Evolutionary conservation across 768 basidiomycete genomes (phyloP).

Genomic region (Lentinula boryana): DNA sequence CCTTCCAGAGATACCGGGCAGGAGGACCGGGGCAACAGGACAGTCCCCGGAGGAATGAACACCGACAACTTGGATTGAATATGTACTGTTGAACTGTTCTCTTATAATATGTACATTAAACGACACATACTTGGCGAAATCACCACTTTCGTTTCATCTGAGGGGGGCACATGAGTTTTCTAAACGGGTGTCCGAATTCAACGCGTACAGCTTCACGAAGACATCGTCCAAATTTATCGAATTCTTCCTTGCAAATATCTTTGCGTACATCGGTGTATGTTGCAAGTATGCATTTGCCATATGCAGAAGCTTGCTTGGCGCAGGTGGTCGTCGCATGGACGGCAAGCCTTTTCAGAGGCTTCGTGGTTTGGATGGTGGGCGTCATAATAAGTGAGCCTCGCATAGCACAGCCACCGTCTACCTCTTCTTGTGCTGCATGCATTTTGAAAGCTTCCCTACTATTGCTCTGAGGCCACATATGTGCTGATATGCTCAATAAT

Average conservation of each 20-base stretch:
- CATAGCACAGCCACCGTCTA: neutral
- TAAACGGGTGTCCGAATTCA: neutral
- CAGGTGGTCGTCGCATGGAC: slow-evolving; percentile 69
- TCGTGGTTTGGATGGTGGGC: slow-evolving; percentile 18
- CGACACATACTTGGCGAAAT: neutral
- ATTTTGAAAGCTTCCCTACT: no score
- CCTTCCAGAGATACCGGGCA: slow-evolving; percentile 15
- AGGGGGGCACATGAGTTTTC: neutral
- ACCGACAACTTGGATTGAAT: slow-evolving; percentile 14
- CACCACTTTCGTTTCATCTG: slow-evolving; percentile 44
- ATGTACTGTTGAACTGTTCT: slow-evolving; percentile 12
- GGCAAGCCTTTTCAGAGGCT: slow-evolving; percentile 62
- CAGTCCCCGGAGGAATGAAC: slow-evolving; percentile 32
- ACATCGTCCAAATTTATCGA: slow-evolving; percentile 77
- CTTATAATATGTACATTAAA: slow-evolving; percentile 3
- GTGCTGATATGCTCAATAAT: slow-evolving; percentile 42
- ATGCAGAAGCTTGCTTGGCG: slow-evolving; percentile 62
- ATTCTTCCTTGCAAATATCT: slow-evolving; percentile 82
- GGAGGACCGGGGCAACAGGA: slow-evolving; percentile 7
- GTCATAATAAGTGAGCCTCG: neutral
- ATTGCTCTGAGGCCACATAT: neutral
- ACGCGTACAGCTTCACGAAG: slow-evolving; percentile 65
- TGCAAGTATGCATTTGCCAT: slow-evolving; percentile 84
- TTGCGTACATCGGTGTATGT: slow-evolving; percentile 81
- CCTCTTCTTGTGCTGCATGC: no score